Evolutionary conservation across 345 rosid genomes (phyloP).

Genomic region (Bretschneidera sinensis): DNA sequence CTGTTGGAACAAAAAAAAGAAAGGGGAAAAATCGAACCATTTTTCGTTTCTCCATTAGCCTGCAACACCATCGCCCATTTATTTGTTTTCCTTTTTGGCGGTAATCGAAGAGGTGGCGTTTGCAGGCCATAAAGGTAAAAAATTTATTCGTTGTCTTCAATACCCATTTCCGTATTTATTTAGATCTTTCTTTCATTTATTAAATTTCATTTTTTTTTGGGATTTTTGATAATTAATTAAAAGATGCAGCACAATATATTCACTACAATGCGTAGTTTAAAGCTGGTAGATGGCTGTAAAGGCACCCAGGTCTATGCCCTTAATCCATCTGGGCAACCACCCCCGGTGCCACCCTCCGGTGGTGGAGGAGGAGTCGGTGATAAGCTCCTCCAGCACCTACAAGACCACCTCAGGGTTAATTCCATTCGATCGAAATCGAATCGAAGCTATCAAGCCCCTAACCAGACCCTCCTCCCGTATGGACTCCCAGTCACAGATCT

Average conservation of each 20-base stretch:
- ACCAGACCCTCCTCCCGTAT: constrained; percentile 42
- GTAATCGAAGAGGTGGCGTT: constrained; percentile 23
- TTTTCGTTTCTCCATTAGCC: constrained; percentile 13
- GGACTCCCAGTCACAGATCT: constrained; percentile 73
- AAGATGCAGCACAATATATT: constrained; percentile 82
- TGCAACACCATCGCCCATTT: constrained; percentile 28
- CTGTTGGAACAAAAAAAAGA: constrained; percentile 6
- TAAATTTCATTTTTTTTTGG: not conserved
- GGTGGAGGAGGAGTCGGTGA: constrained; percentile 52
- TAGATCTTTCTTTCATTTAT: constrained; percentile 13
- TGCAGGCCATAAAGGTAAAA: constrained; percentile 23
- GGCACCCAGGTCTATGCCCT: constrained; percentile 62
- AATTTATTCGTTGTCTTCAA: not conserved
- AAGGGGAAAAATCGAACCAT: not conserved
- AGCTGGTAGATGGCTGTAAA: constrained; percentile 77
- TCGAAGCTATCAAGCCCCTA: constrained; percentile 29
- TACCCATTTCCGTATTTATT: not conserved
- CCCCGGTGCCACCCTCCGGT: constrained; percentile 20
- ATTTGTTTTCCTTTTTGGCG: not conserved
- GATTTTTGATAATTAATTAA: not conserved
- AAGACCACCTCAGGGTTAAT: constrained; percentile 60
- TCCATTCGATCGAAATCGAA: constrained; percentile 50
- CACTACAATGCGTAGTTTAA: constrained; percentile 83
- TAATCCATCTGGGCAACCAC: constrained; percentile 36
- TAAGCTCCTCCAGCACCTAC: constrained; percentile 63